Evolutionary conservation across 1,139 yeast genomes (phyloP).

Genomic region (Sugiyamaella neomexicana): DNA sequence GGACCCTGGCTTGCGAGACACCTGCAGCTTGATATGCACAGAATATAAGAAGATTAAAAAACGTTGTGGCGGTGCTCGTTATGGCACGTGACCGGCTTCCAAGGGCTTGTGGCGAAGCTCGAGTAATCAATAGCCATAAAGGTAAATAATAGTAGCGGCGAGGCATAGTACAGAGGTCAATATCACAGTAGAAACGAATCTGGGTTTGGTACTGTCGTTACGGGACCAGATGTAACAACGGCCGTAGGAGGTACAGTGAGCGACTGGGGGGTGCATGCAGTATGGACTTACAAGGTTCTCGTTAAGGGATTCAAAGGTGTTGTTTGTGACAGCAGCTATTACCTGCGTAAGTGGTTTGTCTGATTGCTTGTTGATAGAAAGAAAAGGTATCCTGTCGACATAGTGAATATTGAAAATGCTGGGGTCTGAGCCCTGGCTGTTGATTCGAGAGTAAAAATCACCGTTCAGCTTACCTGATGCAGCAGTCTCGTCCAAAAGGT

Average conservation of each 20-base stretch:
- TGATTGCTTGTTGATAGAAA: neutral
- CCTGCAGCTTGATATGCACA: neutral
- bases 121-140: neutral
- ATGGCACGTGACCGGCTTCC: neutral
- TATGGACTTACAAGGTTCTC: neutral
- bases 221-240: neutral
- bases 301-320: neutral
- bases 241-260: neutral
- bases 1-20: neutral
- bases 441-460: too few species aligned
- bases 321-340: neutral
- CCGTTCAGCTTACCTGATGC: too few species aligned
- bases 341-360: neutral
- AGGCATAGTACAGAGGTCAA: neutral
- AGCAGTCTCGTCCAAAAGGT: neutral
- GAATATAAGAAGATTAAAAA: neutral
- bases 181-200: neutral
- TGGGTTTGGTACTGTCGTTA: neutral
- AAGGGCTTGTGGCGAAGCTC: neutral
- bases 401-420: neutral
- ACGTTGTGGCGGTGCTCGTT: conserved; percentile 3
- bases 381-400: neutral
- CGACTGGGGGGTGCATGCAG: neutral
- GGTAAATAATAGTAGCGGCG: neutral
- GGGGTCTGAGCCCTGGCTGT: too few species aligned